phyloP scores from a whole-genome alignment of 2,329 filamentous ascomycete genomes.

The Monilinia fructigena region DNA sequence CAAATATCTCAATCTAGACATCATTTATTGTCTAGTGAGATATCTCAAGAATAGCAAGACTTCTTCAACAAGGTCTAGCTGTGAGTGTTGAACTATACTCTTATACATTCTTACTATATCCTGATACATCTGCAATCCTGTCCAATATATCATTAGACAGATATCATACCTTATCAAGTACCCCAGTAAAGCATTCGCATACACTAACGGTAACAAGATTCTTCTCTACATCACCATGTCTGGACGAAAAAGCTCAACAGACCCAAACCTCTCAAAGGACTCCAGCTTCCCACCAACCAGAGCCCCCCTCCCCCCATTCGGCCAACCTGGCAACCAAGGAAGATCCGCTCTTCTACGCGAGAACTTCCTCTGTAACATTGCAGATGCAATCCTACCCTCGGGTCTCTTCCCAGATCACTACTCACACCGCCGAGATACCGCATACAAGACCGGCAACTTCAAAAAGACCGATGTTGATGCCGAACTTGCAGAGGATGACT shows the following conservation, averaged over 20 bases:
- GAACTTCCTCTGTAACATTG: conserved; percentile 9
- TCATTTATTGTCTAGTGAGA: neutral
- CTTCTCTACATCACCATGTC: neutral
- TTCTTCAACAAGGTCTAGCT: neutral
- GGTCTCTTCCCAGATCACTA: neutral
- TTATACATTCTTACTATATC: neutral
- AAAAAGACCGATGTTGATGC: neutral
- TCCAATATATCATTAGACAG: no score
- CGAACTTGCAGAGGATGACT: neutral
- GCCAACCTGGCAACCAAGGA: neutral
- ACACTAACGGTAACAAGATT: neutral
- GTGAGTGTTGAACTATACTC: neutral
- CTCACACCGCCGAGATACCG: neutral
- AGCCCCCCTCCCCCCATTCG: neutral
- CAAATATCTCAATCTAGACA: no score
- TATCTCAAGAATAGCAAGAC: neutral
- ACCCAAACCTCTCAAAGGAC: neutral
- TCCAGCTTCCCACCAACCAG: neutral
- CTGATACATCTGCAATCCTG: no score
- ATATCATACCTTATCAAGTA: no score
- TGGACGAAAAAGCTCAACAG: neutral
- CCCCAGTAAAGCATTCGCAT: no score
- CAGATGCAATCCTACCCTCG: neutral
- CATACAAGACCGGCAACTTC: neutral
- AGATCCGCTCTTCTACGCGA: conserved; percentile 4